Percentiles rank a stretch among this genome's conserved stretches.
Evolutionary conservation across 495 filamentous ascomycete species (phyloP).

Genomic region (Hapsidospora chrysogenum): DNA sequence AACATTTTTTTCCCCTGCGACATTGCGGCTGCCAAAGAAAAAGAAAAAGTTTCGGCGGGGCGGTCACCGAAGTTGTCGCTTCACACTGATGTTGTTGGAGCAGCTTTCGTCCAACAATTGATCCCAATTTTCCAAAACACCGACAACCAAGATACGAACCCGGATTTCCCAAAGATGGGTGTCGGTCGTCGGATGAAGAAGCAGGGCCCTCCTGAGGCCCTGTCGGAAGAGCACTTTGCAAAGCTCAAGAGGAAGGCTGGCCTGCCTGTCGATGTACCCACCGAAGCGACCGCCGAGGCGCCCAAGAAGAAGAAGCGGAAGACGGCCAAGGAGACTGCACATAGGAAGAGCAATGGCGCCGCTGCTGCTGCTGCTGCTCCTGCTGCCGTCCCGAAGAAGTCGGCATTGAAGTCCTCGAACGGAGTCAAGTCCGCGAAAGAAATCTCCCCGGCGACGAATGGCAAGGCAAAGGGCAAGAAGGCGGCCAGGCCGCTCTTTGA

Average conservation of each 20-base stretch:
- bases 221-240: slow-evolving; percentile 65
- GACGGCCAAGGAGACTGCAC: slow-evolving; percentile 33
- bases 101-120: neutral
- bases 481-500: slow-evolving; percentile 23
- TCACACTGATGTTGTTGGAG: no score
- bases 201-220: slow-evolving; percentile 69
- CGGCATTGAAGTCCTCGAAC: slow-evolving; percentile 11
- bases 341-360: no score
- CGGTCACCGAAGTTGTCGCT: neutral
- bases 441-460: slow-evolving; percentile 10
- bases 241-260: slow-evolving; percentile 62
- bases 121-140: neutral
- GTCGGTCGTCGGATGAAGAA: slow-evolving; percentile 84
- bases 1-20: no score
- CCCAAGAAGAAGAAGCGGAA: slow-evolving; percentile 52
- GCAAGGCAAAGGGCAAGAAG: slow-evolving; percentile 31
- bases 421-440: slow-evolving; percentile 17
- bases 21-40: neutral
- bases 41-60: slow-evolving; percentile 2
- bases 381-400: slow-evolving; percentile 11
- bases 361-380: neutral
- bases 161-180: slow-evolving; percentile 63
- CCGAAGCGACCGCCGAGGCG: slow-evolving; percentile 19
- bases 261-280: slow-evolving; percentile 22
- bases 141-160: slow-evolving; percentile 49